Conservation (phyloP, 2,329 filamentous ascomycete genomes). For the Aspergillus amoenus region DNA sequence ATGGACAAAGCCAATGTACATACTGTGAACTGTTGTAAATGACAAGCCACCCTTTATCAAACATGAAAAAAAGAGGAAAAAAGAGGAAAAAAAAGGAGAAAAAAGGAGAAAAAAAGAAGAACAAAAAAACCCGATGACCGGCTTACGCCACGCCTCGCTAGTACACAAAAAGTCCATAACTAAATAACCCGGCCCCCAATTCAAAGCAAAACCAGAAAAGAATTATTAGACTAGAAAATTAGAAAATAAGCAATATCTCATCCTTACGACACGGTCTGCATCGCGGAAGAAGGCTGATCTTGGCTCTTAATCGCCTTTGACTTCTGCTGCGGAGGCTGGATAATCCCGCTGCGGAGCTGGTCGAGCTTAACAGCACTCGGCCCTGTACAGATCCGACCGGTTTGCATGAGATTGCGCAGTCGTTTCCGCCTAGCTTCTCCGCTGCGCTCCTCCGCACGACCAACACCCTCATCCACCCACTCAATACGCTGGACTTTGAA, state of each 20-base stretch:
- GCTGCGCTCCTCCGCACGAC: slow-evolving; percentile 47
- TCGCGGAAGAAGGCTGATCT: slow-evolving; percentile 23
- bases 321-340: slow-evolving; percentile 30
- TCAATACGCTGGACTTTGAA: slow-evolving; percentile 79
- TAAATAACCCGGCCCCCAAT: slow-evolving; percentile 11
- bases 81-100: not conserved
- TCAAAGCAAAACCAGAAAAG: not conserved
- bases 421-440: slow-evolving; percentile 50
- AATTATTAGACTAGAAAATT: not conserved
- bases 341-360: slow-evolving; percentile 32
- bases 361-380: slow-evolving; percentile 35
- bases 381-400: slow-evolving; percentile 44
- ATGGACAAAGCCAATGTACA: not conserved
- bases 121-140: not conserved
- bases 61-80: not conserved
- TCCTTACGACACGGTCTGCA: slow-evolving; percentile 33
- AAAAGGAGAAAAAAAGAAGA: not conserved
- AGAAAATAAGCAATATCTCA: not conserved
- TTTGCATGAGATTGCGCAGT: slow-evolving; percentile 45
- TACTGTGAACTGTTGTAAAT: not conserved
- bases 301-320: slow-evolving; percentile 24
- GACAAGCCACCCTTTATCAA: slow-evolving; percentile 1
- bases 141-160: slow-evolving; percentile 22
- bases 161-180: slow-evolving; percentile 13
- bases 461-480: slow-evolving; percentile 74